Evolutionary conservation across 1,284 basidiomycete genomes (phyloP).

Genomic region (Ustilago shanxiensis): DNA sequence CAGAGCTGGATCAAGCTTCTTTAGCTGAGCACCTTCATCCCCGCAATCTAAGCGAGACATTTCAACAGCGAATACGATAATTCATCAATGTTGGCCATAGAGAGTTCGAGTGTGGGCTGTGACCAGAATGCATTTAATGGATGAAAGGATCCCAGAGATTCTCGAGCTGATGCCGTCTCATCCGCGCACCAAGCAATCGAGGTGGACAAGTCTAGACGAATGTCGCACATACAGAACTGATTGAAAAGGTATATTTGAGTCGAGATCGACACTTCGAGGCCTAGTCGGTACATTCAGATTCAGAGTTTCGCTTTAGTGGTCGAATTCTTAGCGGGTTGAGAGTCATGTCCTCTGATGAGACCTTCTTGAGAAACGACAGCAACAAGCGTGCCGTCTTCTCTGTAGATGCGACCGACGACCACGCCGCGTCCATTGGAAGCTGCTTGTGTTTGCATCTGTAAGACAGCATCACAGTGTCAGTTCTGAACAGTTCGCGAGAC

Average conservation of each 20-base stretch:
- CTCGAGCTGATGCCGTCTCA: no score
- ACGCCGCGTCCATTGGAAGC: conserved; percentile 64
- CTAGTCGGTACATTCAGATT: background rate
- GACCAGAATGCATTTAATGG: no score
- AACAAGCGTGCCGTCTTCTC: conserved; percentile 62
- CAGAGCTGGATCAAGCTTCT: conserved; percentile 30
- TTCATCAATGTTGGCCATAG: no score
- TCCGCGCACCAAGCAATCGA: no score
- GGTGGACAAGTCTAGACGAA: no score
- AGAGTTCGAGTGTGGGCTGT: no score
- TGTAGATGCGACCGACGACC: conserved; percentile 62
- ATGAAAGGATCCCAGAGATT: no score
- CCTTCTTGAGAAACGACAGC: conserved; percentile 63
- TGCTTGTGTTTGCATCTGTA: conserved; percentile 66
- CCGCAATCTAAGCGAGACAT: background rate
- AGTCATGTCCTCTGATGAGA: conserved; percentile 34
- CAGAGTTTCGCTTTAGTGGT: conserved; percentile 32
- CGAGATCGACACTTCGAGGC: background rate
- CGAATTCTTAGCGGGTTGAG: conserved; percentile 8
- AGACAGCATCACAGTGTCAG: background rate
- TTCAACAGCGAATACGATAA: background rate
- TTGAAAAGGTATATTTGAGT: conserved; percentile 10
- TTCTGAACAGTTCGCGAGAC: background rate
- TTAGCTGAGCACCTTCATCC: background rate
- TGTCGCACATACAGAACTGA: background rate